A percentile compares a stretch with the other conserved stretches of the same genome.
phyloP scores from a whole-genome alignment of 2,329 filamentous ascomycete species.

The Drechslerella dactyloides region DNA sequence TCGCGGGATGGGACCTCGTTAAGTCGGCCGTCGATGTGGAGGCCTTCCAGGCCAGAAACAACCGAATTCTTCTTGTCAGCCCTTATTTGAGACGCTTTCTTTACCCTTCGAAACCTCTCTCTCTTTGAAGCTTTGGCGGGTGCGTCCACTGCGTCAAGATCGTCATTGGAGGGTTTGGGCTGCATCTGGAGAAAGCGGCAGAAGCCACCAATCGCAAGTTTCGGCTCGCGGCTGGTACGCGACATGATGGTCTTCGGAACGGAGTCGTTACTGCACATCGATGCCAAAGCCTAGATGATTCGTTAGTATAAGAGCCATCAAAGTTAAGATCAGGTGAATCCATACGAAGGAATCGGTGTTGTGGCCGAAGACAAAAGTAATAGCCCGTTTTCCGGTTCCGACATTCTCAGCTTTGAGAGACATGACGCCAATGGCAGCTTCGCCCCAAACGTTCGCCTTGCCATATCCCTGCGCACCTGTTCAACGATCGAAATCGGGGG shows the following conservation, averaged over 20 bases:
- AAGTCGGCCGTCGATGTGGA: slow-evolving; percentile 29
- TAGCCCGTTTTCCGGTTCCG: slow-evolving; percentile 66
- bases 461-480: slow-evolving; percentile 69
- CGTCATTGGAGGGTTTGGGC: neutral
- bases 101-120: slow-evolving; percentile 26
- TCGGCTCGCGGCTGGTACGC: slow-evolving; percentile 61
- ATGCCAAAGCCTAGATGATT: slow-evolving; percentile 74
- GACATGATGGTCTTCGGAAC: slow-evolving; percentile 87
- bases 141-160: neutral
- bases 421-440: slow-evolving; percentile 89
- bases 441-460: slow-evolving; percentile 69
- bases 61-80: slow-evolving; percentile 15
- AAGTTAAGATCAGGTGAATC: slow-evolving; percentile 19
- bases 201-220: slow-evolving; percentile 53
- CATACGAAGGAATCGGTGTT: slow-evolving; percentile 83
- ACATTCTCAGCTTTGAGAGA: slow-evolving; percentile 77
- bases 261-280: slow-evolving; percentile 79
- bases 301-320: neutral
- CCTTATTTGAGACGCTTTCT: neutral
- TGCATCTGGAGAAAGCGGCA: slow-evolving; percentile 40
- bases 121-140: slow-evolving; percentile 9
- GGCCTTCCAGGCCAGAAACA: slow-evolving; percentile 8
- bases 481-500: neutral
- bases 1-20: slow-evolving; percentile 8
- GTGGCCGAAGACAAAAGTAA: slow-evolving; percentile 87